Conservation (phyloP, 202 grass and related monocot species). For the Panicum virgatum region DNA sequence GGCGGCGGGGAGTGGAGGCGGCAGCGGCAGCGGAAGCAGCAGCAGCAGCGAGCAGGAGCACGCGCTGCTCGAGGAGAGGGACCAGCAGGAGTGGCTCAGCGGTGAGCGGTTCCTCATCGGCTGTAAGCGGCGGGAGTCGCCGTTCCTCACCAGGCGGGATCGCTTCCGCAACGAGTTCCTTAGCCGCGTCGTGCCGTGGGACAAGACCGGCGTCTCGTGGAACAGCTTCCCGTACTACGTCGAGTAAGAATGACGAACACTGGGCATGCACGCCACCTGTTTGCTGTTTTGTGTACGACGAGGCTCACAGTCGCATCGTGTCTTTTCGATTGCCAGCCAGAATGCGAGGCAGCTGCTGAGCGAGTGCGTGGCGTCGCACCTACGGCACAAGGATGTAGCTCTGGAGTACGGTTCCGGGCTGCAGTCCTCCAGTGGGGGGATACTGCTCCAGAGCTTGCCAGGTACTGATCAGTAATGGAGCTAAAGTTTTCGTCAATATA, state of each 20-base stretch:
- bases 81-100: slow-evolving; percentile 87
- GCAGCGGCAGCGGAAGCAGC: background rate
- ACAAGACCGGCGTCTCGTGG: slow-evolving; percentile 78
- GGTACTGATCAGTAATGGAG: slow-evolving; percentile 44
- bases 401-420: slow-evolving; percentile 61
- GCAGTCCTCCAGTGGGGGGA: slow-evolving; percentile 65
- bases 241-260: slow-evolving; percentile 53
- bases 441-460: slow-evolving; percentile 77
- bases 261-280: background rate
- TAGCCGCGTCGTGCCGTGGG: slow-evolving; percentile 71
- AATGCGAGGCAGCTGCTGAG: slow-evolving; percentile 55
- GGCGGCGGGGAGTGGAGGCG: background rate
- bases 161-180: slow-evolving; percentile 82
- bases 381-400: slow-evolving; percentile 59
- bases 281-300: slow-evolving; percentile 15
- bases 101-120: slow-evolving; percentile 66
- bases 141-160: slow-evolving; percentile 74
- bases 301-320: slow-evolving; percentile 25
- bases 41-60: slow-evolving; percentile 56
- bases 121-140: slow-evolving; percentile 63
- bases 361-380: slow-evolving; percentile 79
- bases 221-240: slow-evolving; percentile 84
- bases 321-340: slow-evolving; percentile 46
- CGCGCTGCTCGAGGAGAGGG: slow-evolving; percentile 81
- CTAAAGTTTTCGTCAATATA: slow-evolving; percentile 9